Evolutionary conservation across 2,329 filamentous ascomycete species (phyloP), one percentile per base, ranked within the genome.

Genomic region (Trichophyton equinum): DNA sequence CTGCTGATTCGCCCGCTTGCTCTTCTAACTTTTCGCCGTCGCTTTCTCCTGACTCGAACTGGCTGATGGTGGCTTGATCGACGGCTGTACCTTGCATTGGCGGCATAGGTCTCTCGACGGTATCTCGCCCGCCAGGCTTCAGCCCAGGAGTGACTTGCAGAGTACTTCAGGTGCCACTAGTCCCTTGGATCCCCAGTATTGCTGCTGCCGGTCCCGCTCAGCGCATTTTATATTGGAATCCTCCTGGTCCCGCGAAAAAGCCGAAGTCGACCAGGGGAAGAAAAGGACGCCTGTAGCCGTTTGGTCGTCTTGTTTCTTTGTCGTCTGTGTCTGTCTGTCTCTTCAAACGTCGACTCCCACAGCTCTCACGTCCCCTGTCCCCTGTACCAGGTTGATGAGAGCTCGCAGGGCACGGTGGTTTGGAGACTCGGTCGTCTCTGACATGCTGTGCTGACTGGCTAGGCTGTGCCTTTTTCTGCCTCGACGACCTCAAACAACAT

Each of bases 401-500:
- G 6, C 30, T 30, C 18, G 11, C n/a, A 11, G 33, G 8, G 40
- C 33, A 57, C 55, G 11, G n/a, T 30, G 55, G 55, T 44, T 27
- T 15, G 55, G 33, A 18, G 22, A 18, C 33, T 40, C 33, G 9
- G 8, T 25, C 30, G 15, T 27, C 55, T 53, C 49, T 30, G 13
- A 30, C 44, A 47, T 42, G 9, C 40, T 49, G 11, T 38, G 33
- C 33, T 38, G 11, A 44, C 40, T 40, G 15, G 9, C 42, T 6
- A 30, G 27, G 57, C 57, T 46, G 57, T 59, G 57, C 38, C 57
- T 59, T 47, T 58, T 59, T 59, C 22, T 20, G 15, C 9, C 25
- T 44, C 40, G 9, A 53, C 49, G 49, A 53, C 22, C 13, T 53
- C 49, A 53, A 53, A 53, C 49, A 53, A 33, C 22, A 33, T 11